phyloP scores from a whole-genome alignment of 2,329 filamentous ascomycete species.

The Metarhizium brunneum region DNA sequence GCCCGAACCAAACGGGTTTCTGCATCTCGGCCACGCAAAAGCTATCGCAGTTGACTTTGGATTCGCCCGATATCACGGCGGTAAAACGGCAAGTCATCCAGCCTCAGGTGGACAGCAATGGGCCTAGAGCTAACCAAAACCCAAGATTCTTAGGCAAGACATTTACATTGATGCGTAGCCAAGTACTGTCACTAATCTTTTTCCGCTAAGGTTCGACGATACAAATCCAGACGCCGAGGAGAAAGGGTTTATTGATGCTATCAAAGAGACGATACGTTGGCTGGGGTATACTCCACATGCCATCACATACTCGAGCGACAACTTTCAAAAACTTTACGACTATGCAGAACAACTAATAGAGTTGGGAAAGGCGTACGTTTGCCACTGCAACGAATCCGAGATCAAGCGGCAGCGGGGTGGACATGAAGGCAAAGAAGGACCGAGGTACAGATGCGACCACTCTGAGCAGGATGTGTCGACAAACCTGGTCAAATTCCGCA shows the following conservation, averaged over 20 bases:
- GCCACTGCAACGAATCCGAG: conserved; percentile 71
- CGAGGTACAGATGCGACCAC: conserved; percentile 59
- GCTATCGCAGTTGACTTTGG: conserved; percentile 96
- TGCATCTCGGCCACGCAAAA: conserved; percentile 91
- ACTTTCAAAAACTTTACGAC: conserved; percentile 76
- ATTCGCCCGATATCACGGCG: conserved; percentile 76
- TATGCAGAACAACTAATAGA: conserved; percentile 73
- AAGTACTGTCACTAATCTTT: conserved; percentile 24
- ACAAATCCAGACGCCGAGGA: conserved; percentile 76
- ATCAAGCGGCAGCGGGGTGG: conserved; percentile 74
- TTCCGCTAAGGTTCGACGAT: too few species aligned
- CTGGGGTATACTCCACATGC: conserved; percentile 26
- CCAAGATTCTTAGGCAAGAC: background rate
- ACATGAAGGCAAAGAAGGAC: conserved; percentile 50
- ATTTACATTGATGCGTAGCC: conserved; percentile 45
- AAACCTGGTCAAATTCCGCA: conserved; percentile 73
- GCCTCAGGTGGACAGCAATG: too few species aligned
- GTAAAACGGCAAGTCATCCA: conserved; percentile 21
- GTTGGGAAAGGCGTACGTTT: conserved; percentile 65
- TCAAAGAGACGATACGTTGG: conserved; percentile 81
- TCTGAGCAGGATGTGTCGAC: conserved; percentile 64
- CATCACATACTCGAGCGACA: conserved; percentile 79
- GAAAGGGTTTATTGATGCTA: conserved; percentile 68
- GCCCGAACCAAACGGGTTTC: conserved; percentile 73
- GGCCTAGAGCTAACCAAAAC: background rate